Percentiles rank a stretch among this genome's conserved stretches.
These are phyloP conservation scores for Quercus rubra DNA, from an alignment of 306 rosid genomes.

Conservation along the genomic window DNA sequence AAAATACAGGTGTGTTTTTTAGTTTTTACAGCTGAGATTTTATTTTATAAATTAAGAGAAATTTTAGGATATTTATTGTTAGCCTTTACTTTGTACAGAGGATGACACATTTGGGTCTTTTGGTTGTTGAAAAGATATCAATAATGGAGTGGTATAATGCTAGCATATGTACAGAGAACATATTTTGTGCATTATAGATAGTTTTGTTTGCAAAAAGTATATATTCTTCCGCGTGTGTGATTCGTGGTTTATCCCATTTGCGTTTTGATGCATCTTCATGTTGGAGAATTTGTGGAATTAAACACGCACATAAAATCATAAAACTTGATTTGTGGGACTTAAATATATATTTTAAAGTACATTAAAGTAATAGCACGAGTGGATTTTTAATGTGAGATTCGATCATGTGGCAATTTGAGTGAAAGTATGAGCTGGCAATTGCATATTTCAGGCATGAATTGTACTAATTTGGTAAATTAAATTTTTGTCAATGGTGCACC, in stretches of 20 bases:
- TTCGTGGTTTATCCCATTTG: not conserved
- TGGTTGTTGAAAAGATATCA: not conserved
- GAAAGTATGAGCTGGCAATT: not conserved
- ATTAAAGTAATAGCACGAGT: not conserved
- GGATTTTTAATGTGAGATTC: not conserved
- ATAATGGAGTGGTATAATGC: not conserved
- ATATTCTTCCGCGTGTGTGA: not conserved
- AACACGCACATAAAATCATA: not conserved
- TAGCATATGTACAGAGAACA: not conserved
- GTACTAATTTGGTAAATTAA: not conserved
- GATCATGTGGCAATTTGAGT: not conserved
- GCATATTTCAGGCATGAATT: not conserved
- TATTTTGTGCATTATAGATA: constrained; percentile 2
- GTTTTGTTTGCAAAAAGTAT: not conserved
- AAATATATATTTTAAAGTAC: not conserved
- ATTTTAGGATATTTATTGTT: not conserved
- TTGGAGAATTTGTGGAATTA: not conserved
- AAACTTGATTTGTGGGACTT: not conserved
- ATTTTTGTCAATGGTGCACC: not conserved
- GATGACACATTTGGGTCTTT: not conserved
- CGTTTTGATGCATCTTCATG: not conserved
- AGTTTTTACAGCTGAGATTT: not conserved
- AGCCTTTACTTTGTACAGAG: not conserved
- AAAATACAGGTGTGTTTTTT: not conserved
- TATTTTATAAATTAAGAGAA: not conserved